phyloP scores from a whole-genome alignment of 768 basidiomycete genomes.

The Rhodotorula taiwanensis region DNA sequence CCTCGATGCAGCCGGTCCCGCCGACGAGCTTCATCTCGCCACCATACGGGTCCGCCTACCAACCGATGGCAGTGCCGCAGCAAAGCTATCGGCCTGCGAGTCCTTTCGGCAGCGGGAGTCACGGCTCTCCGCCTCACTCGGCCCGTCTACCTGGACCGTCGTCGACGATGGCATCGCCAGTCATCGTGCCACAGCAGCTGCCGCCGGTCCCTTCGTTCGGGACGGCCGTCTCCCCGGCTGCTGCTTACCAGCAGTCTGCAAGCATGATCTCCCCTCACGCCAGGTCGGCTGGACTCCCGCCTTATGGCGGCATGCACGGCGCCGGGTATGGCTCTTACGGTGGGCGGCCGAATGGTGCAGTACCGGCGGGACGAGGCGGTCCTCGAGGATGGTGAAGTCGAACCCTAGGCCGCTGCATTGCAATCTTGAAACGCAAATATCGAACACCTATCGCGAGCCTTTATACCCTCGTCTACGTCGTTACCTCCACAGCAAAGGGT shows the following conservation, averaged over 20 bases:
- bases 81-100: neutral
- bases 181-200: constrained; percentile 20
- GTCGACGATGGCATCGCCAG: constrained; percentile 30
- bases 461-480: too few species aligned
- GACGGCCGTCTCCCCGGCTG: neutral
- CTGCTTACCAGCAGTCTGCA: neutral
- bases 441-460: too few species aligned
- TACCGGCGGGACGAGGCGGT: too few species aligned
- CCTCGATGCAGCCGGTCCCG: neutral
- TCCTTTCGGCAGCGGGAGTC: neutral
- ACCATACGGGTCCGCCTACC: constrained; percentile 2
- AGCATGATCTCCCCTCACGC: neutral
- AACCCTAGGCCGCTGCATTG: too few species aligned
- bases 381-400: too few species aligned
- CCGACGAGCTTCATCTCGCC: neutral
- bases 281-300: neutral
- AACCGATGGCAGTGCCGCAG: neutral
- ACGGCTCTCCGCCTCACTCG: neutral
- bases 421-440: too few species aligned
- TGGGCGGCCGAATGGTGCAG: too few species aligned
- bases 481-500: too few species aligned
- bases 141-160: neutral
- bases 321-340: too few species aligned
- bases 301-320: neutral
- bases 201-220: constrained; percentile 13